phyloP scores from a whole-genome alignment of 495 filamentous ascomycete species.

The Penicillium longicatenatum region DNA sequence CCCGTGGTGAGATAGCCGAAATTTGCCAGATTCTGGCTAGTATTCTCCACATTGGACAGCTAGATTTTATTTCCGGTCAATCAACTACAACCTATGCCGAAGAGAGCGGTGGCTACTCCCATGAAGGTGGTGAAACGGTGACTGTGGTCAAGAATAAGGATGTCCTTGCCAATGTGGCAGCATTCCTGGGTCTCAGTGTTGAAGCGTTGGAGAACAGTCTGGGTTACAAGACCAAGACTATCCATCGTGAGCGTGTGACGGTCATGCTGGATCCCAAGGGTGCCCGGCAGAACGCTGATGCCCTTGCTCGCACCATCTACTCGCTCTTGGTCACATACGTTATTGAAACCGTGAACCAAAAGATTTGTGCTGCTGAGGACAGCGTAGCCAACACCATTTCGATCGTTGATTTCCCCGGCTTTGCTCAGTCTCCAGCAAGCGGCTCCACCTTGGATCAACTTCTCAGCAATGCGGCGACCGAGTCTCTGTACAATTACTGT shows the following conservation, averaged over 20 bases:
- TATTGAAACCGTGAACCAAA: constrained; percentile 89
- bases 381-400: constrained; percentile 90
- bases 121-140: constrained; percentile 84
- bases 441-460: constrained; percentile 88
- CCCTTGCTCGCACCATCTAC: constrained; percentile 89
- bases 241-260: constrained; percentile 91
- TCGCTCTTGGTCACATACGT: constrained; percentile 93
- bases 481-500: constrained; percentile 88
- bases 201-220: constrained; percentile 83
- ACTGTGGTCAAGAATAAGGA: constrained; percentile 94
- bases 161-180: constrained; percentile 78
- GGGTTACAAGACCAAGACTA: constrained; percentile 93
- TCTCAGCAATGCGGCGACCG: constrained; percentile 89
- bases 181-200: constrained; percentile 82
- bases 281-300: constrained; percentile 88
- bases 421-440: constrained; percentile 79
- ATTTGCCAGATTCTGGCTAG: constrained; percentile 90
- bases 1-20: constrained; percentile 89
- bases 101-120: constrained; percentile 93
- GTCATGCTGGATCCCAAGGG: constrained; percentile 95
- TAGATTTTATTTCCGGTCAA: constrained; percentile 83
- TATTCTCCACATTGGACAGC: constrained; percentile 92
- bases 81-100: constrained; percentile 76
- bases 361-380: constrained; percentile 84
- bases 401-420: constrained; percentile 95